A percentile compares a stretch with the other conserved stretches of the same genome.
These are phyloP conservation scores for Scleroderma citrinum DNA, from an alignment of 768 basidiomycete genomes.

Conservation along the genomic window DNA sequence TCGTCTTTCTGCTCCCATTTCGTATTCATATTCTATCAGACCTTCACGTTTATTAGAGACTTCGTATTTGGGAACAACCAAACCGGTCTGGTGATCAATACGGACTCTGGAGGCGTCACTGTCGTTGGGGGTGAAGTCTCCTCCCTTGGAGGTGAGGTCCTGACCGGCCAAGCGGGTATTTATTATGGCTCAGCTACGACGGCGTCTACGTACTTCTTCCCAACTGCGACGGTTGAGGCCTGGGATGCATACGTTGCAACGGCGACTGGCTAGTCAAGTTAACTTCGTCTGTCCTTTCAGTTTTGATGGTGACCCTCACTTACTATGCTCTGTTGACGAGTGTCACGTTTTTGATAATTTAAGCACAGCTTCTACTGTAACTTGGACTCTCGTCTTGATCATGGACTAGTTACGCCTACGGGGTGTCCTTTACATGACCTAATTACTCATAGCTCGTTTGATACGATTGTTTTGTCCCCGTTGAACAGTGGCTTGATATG, in stretches of 20 bases:
- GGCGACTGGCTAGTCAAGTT: constrained; percentile 18
- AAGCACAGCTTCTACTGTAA: too few species aligned
- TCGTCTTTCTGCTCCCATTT: background rate
- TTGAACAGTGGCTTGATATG: too few species aligned
- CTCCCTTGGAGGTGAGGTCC: constrained; percentile 37
- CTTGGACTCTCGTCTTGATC: too few species aligned
- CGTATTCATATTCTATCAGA: constrained; percentile 31
- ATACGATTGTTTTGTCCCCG: too few species aligned
- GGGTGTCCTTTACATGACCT: too few species aligned
- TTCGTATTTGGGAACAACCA: constrained; percentile 60
- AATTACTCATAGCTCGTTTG: too few species aligned
- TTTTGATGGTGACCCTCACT: too few species aligned
- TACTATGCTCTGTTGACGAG: too few species aligned
- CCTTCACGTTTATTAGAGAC: constrained; percentile 54
- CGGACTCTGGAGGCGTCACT: constrained; percentile 13
- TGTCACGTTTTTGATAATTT: too few species aligned
- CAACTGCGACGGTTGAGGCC: constrained; percentile 48
- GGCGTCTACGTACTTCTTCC: constrained; percentile 49
- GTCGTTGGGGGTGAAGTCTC: constrained; percentile 49
- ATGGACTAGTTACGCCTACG: too few species aligned
- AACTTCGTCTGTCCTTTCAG: background rate
- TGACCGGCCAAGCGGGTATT: constrained; percentile 54
- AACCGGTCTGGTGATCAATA: constrained; percentile 47
- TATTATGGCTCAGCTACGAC: constrained; percentile 47
- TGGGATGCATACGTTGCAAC: constrained; percentile 49